phyloP scores from a whole-genome alignment of 1,284 basidiomycete species.

The Cryptococcus sp. region DNA sequence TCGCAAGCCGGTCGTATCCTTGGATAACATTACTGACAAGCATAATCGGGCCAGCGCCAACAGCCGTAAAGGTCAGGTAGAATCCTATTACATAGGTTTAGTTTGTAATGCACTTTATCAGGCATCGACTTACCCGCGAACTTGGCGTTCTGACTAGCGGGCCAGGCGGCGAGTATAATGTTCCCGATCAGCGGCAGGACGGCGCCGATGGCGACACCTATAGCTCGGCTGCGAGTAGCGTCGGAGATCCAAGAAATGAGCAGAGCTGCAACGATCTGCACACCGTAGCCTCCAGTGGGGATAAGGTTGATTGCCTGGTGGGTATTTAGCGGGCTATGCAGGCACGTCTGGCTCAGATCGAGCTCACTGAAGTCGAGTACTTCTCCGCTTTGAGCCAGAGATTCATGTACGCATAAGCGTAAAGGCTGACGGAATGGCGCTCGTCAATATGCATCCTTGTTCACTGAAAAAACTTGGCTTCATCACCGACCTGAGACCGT shows the following conservation, averaged over 20 bases:
- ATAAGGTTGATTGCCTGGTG: conserved; percentile 11
- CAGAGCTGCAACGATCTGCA: conserved; percentile 19
- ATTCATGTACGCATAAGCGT: conserved; percentile 25
- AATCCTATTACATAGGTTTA: background rate
- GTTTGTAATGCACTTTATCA: too few relatives aligned
- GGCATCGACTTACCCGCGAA: conserved; percentile 11
- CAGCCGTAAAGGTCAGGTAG: conserved; percentile 23
- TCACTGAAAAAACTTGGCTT: background rate
- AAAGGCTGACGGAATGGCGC: conserved; percentile 9
- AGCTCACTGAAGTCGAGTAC: conserved; percentile 11
- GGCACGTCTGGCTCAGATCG: too few relatives aligned
- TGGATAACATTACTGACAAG: background rate
- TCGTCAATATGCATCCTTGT: background rate
- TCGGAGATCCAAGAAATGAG: conserved; percentile 25
- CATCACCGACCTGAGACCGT: too few relatives aligned
- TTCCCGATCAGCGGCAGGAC: conserved; percentile 23
- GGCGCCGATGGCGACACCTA: conserved; percentile 18
- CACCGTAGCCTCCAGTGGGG: conserved; percentile 23
- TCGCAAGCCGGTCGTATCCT: too few relatives aligned
- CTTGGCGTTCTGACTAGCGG: conserved; percentile 13
- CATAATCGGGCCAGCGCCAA: conserved; percentile 23
- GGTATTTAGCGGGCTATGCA: background rate
- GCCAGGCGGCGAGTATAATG: conserved; percentile 21
- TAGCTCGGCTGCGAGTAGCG: conserved; percentile 20
- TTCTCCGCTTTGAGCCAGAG: conserved; percentile 22